Percentiles rank a stretch among this genome's conserved stretches.
Conservation (phyloP, 202 grass and related monocot species). For the Zoysia matrella region DNA sequence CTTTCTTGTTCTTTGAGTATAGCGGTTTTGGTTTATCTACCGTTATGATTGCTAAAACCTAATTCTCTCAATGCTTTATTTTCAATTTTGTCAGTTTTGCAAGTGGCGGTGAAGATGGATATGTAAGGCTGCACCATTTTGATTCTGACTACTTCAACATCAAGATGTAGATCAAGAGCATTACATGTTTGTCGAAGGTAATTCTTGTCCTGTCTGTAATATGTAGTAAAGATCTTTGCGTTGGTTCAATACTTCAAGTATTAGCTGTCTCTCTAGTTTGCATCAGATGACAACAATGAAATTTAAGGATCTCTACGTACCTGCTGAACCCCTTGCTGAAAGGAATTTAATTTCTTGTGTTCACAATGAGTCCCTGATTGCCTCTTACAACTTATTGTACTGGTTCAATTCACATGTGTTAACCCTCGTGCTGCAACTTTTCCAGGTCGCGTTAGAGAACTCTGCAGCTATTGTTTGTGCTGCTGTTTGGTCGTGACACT, state of each 20-base stretch:
- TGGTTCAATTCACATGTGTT: not conserved
- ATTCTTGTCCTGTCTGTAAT: not conserved
- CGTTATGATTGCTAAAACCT: too few species aligned
- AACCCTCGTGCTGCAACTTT: not conserved
- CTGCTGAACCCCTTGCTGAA: too few species aligned
- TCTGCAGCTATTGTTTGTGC: not conserved
- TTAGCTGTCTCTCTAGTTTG: not conserved
- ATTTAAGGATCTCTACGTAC: too few species aligned
- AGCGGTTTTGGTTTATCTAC: constrained; percentile 20
- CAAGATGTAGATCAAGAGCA: constrained; percentile 51
- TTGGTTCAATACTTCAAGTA: not conserved
- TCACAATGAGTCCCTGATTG: too few species aligned
- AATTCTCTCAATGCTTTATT: too few species aligned
- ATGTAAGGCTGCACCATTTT: too few species aligned
- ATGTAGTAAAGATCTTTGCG: not conserved
- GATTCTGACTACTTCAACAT: constrained; percentile 60
- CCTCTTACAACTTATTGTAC: not conserved
- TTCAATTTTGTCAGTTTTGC: too few species aligned
- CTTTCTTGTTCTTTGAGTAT: not conserved
- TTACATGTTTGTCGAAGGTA: constrained; percentile 13
- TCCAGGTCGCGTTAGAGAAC: not conserved
- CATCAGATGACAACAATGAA: too few species aligned
- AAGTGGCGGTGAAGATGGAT: too few species aligned
- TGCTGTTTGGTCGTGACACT: not conserved
- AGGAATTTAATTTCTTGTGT: too few species aligned